phyloP scores from a whole-genome alignment of 441 rosid species.

The Rhodomyrtus psidioides region DNA sequence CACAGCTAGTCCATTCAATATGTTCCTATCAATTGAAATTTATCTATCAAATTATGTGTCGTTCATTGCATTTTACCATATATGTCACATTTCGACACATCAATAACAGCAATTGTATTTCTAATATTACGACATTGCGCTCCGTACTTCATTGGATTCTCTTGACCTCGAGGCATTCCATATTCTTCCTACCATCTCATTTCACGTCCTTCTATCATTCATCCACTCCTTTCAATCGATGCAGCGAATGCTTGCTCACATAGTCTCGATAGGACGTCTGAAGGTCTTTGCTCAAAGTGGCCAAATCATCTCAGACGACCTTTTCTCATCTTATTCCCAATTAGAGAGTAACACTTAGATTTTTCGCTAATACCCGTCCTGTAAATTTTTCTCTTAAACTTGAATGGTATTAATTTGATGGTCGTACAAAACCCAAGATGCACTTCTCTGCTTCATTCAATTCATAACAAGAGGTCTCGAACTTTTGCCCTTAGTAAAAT shows the following conservation, averaged over 20 bases:
- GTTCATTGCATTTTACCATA: neutral
- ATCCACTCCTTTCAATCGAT: neutral
- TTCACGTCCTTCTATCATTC: neutral
- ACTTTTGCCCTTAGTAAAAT: neutral
- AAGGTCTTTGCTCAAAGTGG: neutral
- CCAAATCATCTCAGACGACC: neutral
- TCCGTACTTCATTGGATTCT: neutral
- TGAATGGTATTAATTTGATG: neutral
- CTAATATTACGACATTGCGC: neutral
- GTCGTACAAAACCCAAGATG: neutral
- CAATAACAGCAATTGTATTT: neutral
- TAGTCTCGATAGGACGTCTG: neutral
- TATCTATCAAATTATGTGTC: neutral
- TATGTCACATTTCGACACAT: neutral
- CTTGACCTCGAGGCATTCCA: neutral
- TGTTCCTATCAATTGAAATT: neutral
- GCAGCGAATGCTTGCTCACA: neutral
- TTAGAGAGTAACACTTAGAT: neutral
- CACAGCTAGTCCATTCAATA: neutral
- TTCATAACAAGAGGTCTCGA: neutral
- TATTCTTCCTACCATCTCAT: neutral
- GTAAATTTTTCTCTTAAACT: neutral
- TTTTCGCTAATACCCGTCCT: neutral
- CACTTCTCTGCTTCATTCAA: neutral
- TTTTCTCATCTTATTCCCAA: neutral